Evolutionary conservation across 176 grass and related monocot species (phyloP).

Genomic region (Phyllostachys edulis): DNA sequence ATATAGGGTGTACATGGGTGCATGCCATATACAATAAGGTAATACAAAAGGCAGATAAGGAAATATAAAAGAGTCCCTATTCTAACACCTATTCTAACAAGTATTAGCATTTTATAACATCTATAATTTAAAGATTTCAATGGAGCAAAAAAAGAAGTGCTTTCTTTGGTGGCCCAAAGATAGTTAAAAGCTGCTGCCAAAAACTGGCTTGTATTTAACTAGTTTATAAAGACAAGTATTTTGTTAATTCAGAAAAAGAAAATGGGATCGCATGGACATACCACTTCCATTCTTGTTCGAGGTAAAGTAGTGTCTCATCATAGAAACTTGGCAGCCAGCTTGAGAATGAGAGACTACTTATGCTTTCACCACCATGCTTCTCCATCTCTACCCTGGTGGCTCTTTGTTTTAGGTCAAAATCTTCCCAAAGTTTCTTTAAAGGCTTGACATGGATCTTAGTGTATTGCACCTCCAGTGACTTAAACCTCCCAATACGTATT

Average conservation of each 20-base stretch:
- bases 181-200: background rate
- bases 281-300: constrained; percentile 99
- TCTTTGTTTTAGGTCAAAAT: constrained; percentile 90
- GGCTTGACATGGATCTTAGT: constrained; percentile 91
- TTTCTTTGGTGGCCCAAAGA: background rate
- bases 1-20: no score
- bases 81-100: no score
- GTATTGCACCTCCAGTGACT: constrained; percentile 86
- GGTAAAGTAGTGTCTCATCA: constrained; percentile 92
- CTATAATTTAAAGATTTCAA: background rate
- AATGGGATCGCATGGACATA: constrained; percentile 44
- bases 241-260: constrained; percentile 12
- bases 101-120: constrained; percentile 33
- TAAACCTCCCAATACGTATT: constrained; percentile 90
- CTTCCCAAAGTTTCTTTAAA: constrained; percentile 96
- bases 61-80: no score
- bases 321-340: constrained; percentile 99
- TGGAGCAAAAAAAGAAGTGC: background rate
- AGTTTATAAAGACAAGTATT: constrained; percentile 27
- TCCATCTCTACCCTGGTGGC: constrained; percentile 62
- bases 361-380: constrained; percentile 65
- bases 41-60: no score
- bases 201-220: background rate
- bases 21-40: no score
- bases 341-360: constrained; percentile 58